Percentiles rank a stretch among this genome's conserved stretches.
Conservation (phyloP, 768 basidiomycete genomes). For the Asterophora lycoperdoides region DNA sequence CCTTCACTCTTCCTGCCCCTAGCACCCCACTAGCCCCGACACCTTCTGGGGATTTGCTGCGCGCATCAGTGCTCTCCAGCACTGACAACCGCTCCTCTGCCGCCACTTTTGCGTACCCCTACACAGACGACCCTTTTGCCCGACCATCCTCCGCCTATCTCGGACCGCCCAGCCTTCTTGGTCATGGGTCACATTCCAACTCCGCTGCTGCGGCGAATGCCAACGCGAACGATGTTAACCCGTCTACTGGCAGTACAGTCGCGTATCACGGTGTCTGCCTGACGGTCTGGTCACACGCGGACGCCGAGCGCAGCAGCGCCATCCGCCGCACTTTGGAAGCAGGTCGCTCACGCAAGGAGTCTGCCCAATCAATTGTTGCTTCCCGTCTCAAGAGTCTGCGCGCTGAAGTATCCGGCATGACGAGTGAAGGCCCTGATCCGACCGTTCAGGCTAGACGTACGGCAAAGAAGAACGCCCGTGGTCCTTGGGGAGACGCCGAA, state of each 20-base stretch:
- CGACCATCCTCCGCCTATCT: constrained; percentile 79
- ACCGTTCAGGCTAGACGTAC: constrained; percentile 52
- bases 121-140: constrained; percentile 72
- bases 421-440: constrained; percentile 48
- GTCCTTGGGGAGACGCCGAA: constrained; percentile 70
- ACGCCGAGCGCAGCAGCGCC: constrained; percentile 78
- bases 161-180: constrained; percentile 67
- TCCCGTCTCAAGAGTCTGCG: constrained; percentile 65
- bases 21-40: constrained; percentile 73
- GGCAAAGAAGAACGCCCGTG: constrained; percentile 55
- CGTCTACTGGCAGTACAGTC: constrained; percentile 42
- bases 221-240: constrained; percentile 29
- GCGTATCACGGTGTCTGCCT: constrained; percentile 90
- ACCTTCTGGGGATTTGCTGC: constrained; percentile 65
- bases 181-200: constrained; percentile 36
- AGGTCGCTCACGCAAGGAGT: constrained; percentile 73
- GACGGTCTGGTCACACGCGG: constrained; percentile 95
- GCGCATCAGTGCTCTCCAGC: constrained; percentile 67
- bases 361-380: constrained; percentile 66
- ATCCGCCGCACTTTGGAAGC: constrained; percentile 82
- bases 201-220: constrained; percentile 28
- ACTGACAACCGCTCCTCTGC: constrained; percentile 63
- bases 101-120: constrained; percentile 70
- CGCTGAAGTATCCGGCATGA: constrained; percentile 44
- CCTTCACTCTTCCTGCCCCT: constrained; percentile 78